Conservation (phyloP, 805 yeast genomes). For the Candida sakaeoensis region DNA sequence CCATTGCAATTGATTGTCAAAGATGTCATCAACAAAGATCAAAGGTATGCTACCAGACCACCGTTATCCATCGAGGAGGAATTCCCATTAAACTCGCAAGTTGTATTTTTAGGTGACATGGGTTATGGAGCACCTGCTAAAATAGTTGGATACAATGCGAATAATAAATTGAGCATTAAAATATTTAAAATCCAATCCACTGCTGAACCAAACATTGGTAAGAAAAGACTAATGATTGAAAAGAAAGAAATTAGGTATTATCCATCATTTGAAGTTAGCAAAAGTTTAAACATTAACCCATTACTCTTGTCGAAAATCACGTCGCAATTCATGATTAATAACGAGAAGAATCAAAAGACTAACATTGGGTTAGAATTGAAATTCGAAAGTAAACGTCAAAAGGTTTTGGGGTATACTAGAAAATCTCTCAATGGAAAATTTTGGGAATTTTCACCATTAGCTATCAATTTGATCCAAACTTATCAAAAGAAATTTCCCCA, state of each 20-base stretch:
- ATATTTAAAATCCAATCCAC: constrained; percentile 33
- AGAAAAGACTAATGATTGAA: constrained; percentile 56
- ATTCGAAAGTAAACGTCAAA: constrained; percentile 71
- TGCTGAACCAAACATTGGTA: constrained; percentile 66
- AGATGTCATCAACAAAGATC: constrained; percentile 67
- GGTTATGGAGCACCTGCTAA: constrained; percentile 82
- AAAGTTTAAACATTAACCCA: constrained; percentile 52
- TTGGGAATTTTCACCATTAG: constrained; percentile 84
- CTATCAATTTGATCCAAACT: constrained; percentile 59
- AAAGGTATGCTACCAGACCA: constrained; percentile 64
- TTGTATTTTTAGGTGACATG: constrained; percentile 76
- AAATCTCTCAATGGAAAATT: constrained; percentile 42
- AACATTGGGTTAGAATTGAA: constrained; percentile 84
- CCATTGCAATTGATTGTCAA: constrained; percentile 85
- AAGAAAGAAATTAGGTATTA: constrained; percentile 51
- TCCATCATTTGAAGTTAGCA: constrained; percentile 64
- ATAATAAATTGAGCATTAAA: constrained; percentile 48
- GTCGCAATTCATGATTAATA: constrained; percentile 58
- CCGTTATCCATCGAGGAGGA: constrained; percentile 80
- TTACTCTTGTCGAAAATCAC: constrained; percentile 74
- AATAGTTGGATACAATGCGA: constrained; percentile 53
- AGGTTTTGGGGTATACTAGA: constrained; percentile 84
- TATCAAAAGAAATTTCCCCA: constrained; percentile 62
- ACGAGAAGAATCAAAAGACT: constrained; percentile 44
- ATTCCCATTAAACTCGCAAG: constrained; percentile 69